Evolutionary conservation across 805 yeast species (phyloP), one percentile per base, ranked within the genome.

Genomic region (Lipomyces spencermartinsiae): DNA sequence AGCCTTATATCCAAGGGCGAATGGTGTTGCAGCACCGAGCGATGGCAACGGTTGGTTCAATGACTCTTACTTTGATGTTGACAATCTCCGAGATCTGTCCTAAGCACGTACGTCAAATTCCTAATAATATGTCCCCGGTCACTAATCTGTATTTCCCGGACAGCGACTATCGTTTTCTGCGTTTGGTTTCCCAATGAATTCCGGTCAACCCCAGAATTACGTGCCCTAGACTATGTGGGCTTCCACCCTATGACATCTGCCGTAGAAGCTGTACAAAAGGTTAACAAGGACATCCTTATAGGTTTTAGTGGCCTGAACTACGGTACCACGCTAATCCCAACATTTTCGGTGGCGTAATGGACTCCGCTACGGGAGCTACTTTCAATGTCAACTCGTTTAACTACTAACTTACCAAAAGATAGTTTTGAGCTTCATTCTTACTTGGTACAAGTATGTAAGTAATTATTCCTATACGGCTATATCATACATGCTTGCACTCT

Each of bases 21-120:
- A 49, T 49, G 54, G 54, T 49, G 54, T 16, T n/a, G 54, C 54
- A 1, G 54, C 54, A 22, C 2, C n/a, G n/a, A n/a, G n/a, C 54
- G 54, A 49, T 49, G 54, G 54, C 12, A 49, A 49, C 54, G 54
- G 54, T 49, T 49, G 54, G 54, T 49, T 49, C 54, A 49, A 49
- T 49, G 54, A 49, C 29, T 12, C 4, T 16, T n/a, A 49, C 54
- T 49, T 49, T 16, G 8, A 49, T n/a, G 54, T 49, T 0, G n/a
- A 49, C 19, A 49, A 49, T n/a, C 16, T 49, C 19, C 54, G 54
- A 10, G 54, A n/a, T n/a, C 54, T 49, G n/a, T 49, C 54, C 54
- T 49, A 49, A 49, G n/a, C 54, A 49, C 16, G 54, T 49, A 49
- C 54, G 25, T 49, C 54, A 49, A 12, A n/a, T 6, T 22, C 16